A percentile compares a stretch with the other conserved stretches of the same genome.
These are phyloP conservation scores for Catharanthus roseus DNA, from an alignment of 257 asterid genomes.

Conservation along the genomic window DNA sequence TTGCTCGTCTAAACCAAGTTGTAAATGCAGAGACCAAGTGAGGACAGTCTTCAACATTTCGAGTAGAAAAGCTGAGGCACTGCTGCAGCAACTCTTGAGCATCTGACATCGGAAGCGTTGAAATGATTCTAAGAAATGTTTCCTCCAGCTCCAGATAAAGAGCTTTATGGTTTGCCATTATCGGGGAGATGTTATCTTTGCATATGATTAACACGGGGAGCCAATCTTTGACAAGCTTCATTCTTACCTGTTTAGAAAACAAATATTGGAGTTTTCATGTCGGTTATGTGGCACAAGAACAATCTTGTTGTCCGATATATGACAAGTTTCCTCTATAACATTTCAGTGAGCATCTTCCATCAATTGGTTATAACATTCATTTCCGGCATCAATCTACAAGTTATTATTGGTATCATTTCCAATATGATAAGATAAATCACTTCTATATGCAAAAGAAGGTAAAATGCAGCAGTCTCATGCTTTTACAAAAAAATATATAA, in stretches of 20 bases:
- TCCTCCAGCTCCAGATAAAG: conserved; percentile 73
- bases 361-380: background rate
- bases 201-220: conserved; percentile 82
- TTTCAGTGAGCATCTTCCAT: background rate
- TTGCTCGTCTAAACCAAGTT: conserved; percentile 94
- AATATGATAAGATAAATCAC: too few relatives aligned
- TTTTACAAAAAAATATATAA: background rate
- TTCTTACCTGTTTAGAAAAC: conserved; percentile 52
- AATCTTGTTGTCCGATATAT: background rate
- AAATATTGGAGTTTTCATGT: background rate
- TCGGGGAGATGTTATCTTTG: conserved; percentile 50
- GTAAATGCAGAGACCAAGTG: conserved; percentile 83
- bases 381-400: conserved; percentile 2
- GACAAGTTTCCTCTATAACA: background rate
- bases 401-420: too few relatives aligned
- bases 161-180: conserved; percentile 49
- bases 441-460: background rate
- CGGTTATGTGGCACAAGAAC: background rate
- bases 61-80: conserved; percentile 87
- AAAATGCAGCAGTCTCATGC: background rate
- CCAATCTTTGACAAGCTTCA: conserved; percentile 85
- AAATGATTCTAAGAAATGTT: conserved; percentile 69
- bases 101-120: conserved; percentile 78
- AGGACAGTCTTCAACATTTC: conserved; percentile 80
- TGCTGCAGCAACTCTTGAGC: conserved; percentile 70